Conservation (phyloP, 805 yeast genomes). For the Ogataea trehalophila region DNA sequence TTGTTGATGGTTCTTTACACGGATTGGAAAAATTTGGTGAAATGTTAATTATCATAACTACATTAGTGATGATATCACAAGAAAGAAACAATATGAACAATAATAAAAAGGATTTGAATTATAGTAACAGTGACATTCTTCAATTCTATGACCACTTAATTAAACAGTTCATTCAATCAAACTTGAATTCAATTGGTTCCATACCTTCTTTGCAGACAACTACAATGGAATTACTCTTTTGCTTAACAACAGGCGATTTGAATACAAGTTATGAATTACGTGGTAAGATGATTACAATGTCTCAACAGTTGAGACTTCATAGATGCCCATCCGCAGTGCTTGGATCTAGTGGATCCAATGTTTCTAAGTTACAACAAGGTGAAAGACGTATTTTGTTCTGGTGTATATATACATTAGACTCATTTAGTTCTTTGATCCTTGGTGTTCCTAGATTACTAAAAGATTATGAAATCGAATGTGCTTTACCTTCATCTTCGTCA, state of each 20-base stretch:
- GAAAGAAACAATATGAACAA: constrained; percentile 24
- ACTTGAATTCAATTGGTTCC: constrained; percentile 55
- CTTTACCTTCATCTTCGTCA: constrained; percentile 53
- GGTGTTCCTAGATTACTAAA: constrained; percentile 81
- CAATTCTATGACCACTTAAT: constrained; percentile 57
- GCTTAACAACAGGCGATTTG: constrained; percentile 68
- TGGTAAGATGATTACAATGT: constrained; percentile 74
- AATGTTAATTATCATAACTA: constrained; percentile 41
- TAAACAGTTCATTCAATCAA: constrained; percentile 58
- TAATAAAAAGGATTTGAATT: constrained; percentile 6
- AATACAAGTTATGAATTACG: constrained; percentile 70
- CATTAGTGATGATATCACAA: constrained; percentile 44
- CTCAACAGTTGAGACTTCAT: constrained; percentile 79
- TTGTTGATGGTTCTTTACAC: constrained; percentile 36
- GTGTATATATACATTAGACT: constrained; percentile 76
- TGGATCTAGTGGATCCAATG: constrained; percentile 58
- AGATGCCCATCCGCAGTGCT: constrained; percentile 83
- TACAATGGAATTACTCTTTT: constrained; percentile 63
- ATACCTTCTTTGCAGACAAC: constrained; percentile 67
- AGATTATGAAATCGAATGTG: constrained; percentile 83
- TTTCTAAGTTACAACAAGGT: constrained; percentile 69
- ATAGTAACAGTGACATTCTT: constrained; percentile 30
- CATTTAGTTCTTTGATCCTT: constrained; percentile 65
- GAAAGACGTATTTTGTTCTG: constrained; percentile 80
- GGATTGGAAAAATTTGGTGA: constrained; percentile 56